Base-by-base conservation (phyloP, 1,284 basidiomycete genomes). In the Tausonia pullulans region DNA sequence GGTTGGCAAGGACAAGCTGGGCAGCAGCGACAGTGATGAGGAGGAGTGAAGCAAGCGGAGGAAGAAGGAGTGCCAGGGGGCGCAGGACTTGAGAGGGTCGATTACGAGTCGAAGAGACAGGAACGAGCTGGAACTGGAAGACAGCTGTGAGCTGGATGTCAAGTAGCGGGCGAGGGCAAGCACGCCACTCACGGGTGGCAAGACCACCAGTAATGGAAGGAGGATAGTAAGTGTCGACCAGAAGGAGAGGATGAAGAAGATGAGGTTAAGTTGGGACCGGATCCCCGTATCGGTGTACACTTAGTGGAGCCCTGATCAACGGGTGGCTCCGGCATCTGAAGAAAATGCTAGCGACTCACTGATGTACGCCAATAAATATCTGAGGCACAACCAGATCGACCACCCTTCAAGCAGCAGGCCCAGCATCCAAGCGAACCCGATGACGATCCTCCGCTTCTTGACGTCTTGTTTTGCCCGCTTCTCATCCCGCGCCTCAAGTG, bases 161-260 rank as follows among this genome's bases (percentile, higher is more conserved):
- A 27, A 27, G 27, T 27, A 27, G 27, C 27, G 27, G 27, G 27
- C 27, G 27, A 27, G 27, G 27, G 27, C 27, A 27, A 27, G 27
- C 27, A 27, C 27, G 27, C 27, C 27, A 27, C 27, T 27, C 27
- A 27, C 27, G 27, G 27, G 27, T 27, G 27, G 27, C 27, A 27
- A 27, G 27, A 27, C 27, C 27, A 27, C 27, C 27, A 27, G 27
- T 27, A 27, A 27, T 27, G 27, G 27, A 27, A 60, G 7, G 7
- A 45, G 11, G 2, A 48, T 43, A 14, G 43, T 60, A 41, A 60
- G n/a, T 14, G 48, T 16, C 13, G 59, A 60, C n/a, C 44, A 53
- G 5, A 60, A 13, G 3, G 59, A 60, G 49, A 60, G 48, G 49
- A 60, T 60, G 51, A 60, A 60, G 49, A 60, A 60, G 4, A 48